Conservation (phyloP, 345 rosid species). For the Eucalyptus lansdowneana region DNA sequence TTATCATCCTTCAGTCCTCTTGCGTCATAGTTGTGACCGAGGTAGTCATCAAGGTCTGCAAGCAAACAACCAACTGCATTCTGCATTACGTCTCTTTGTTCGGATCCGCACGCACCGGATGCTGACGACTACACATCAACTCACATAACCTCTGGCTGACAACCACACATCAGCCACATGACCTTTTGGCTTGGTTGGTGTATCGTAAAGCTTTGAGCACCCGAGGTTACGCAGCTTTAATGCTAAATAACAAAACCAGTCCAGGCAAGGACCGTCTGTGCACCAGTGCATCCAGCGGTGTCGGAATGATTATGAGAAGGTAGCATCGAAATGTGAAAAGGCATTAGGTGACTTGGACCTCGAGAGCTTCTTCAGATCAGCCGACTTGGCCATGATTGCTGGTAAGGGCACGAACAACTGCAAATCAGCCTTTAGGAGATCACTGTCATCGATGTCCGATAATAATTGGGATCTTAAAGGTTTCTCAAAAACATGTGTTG, state of each 20-base stretch:
- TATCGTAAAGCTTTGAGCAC: slow-evolving; percentile 10
- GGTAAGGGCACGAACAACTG: too few species aligned
- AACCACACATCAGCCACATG: too few species aligned
- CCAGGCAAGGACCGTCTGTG: not conserved
- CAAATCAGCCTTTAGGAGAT: too few species aligned
- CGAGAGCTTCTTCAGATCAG: too few species aligned
- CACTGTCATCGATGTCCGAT: too few species aligned
- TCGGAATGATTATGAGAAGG: too few species aligned
- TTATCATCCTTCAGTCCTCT: not conserved
- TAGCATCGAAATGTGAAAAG: too few species aligned
- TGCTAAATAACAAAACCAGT: not conserved
- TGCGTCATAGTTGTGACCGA: not conserved
- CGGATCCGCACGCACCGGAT: slow-evolving; percentile 10
- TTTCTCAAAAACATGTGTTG: too few species aligned
- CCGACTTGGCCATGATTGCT: too few species aligned
- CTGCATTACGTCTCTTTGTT: slow-evolving; percentile 15
- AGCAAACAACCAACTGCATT: slow-evolving; percentile 1
- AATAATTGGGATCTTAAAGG: too few species aligned
- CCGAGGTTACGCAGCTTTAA: not conserved
- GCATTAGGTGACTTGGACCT: too few species aligned
- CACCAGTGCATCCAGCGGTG: not conserved
- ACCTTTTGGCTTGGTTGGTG: not conserved
- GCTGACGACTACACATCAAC: slow-evolving; percentile 6
- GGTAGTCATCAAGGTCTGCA: not conserved
- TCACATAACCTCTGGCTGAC: slow-evolving; percentile 9